Evolutionary conservation across 805 yeast species (phyloP), one percentile per base, ranked within the genome.

Genomic region (Candida multigemmis): DNA sequence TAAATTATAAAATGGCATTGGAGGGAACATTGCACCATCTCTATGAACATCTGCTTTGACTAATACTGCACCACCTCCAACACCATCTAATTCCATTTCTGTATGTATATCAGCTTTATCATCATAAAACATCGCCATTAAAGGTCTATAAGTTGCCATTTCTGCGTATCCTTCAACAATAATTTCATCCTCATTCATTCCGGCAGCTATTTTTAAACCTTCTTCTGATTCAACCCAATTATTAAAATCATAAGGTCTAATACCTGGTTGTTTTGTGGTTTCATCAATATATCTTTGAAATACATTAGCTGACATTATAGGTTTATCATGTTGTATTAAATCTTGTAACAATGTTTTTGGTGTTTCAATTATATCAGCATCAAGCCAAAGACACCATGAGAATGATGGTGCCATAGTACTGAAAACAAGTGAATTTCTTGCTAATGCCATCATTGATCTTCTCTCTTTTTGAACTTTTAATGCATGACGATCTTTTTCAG

Each of bases 11-110:
- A 91, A 91, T 34, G 98, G 91, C 73, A 91, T 91, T 26, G 93
- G 83, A 11, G 99, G 98, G 73, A 91, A 91, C 96, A 91, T 89
- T 30, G 97, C 97, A 27, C 99, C 99, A 53, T 91, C 98, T 51
- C 98, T 71, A 56, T 91, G 99, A 28, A 91, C 99, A 41, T 87
- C 96, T 7, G 96, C 94, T 49, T 89, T 85, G 16, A 91, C 99
- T 57, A 91, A 53, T 17, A 94, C 77, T 22, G 96, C 94, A 13
- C 96, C 94, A 36, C 96, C 97, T 28, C 98, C 98, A 32, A 91
- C 97, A 50, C 99, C 98, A 52, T 91, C 97, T 33, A 91, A 66
- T 24, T 71, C 73, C 82, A 91, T 79, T 47, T 78, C 89, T 3
- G 76, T 68, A 38, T 68, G 63, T 8, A 46, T 33, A 31, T 76